A percentile compares a stretch with the other conserved stretches of the same genome.
Conservation (phyloP, 1,284 basidiomycete species). For the Phellinidium pouzarii region DNA sequence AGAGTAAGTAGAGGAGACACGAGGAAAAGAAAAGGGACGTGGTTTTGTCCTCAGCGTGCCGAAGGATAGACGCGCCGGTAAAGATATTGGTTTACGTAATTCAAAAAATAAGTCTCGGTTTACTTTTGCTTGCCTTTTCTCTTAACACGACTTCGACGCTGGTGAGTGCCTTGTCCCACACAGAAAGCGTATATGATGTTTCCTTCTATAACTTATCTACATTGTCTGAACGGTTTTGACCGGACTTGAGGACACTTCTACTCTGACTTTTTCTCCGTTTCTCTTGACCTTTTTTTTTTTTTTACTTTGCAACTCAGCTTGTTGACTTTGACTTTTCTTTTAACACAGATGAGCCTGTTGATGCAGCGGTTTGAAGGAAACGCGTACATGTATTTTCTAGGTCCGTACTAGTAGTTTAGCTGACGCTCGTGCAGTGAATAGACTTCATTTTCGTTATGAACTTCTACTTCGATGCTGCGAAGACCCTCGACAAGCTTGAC, state of each 20-base stretch:
- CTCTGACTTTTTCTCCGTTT: slow-evolving; percentile 29
- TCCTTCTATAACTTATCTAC: slow-evolving; percentile 62
- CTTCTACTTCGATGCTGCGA: slow-evolving; percentile 86
- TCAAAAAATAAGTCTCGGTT: no score
- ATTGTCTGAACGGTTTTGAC: slow-evolving; percentile 62
- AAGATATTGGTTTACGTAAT: no score
- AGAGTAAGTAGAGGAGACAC: background rate
- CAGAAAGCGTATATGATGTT: slow-evolving; percentile 41
- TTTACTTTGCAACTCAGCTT: slow-evolving; percentile 1
- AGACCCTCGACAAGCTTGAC: slow-evolving; percentile 78
- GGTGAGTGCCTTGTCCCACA: slow-evolving; percentile 6
- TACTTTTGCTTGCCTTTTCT: background rate
- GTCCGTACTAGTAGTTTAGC: slow-evolving; percentile 1
- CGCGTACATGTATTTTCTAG: background rate
- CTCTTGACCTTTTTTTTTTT: background rate
- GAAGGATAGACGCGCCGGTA: background rate
- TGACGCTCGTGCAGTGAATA: slow-evolving; percentile 4
- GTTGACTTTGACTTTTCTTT: background rate
- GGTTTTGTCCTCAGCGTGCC: background rate
- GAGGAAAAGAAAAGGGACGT: background rate
- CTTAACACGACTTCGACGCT: background rate
- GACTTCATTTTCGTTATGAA: slow-evolving; percentile 53
- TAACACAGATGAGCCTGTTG: background rate
- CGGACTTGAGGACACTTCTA: slow-evolving; percentile 37
- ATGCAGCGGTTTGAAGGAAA: background rate